A percentile compares a stretch with the other conserved stretches of the same genome.
These are phyloP conservation scores for Serendipita sp. DNA, from an alignment of 768 basidiomycete species.

Conservation along the genomic window DNA sequence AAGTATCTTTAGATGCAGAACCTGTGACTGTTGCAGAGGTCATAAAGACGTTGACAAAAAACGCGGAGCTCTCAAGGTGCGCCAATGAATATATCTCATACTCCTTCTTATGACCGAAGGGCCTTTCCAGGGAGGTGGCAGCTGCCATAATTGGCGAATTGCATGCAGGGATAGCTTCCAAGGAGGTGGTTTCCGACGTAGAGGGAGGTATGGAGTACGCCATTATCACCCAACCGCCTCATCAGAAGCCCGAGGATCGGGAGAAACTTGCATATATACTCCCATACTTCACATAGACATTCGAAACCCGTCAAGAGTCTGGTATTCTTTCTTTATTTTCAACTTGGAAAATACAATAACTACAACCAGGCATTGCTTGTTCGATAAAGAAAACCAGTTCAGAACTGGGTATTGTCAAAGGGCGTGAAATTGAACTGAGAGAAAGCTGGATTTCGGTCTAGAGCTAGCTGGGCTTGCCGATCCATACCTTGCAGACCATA, in stretches of 20 bases:
- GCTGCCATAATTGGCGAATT: slow-evolving; percentile 55
- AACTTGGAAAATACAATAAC: background rate
- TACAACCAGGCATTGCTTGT: background rate
- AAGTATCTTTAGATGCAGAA: slow-evolving; percentile 39
- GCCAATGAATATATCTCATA: too few species aligned
- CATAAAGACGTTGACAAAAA: slow-evolving; percentile 70
- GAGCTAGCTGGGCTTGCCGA: background rate
- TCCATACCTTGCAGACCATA: background rate
- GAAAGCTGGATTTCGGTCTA: background rate
- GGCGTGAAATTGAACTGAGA: background rate
- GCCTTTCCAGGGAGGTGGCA: slow-evolving; percentile 29
- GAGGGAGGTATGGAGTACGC: slow-evolving; percentile 72
- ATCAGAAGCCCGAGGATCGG: slow-evolving; percentile 40
- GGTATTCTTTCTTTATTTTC: too few species aligned
- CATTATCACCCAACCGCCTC: slow-evolving; percentile 53
- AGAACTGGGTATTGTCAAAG: background rate
- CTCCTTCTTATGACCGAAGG: background rate
- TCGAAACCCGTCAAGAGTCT: background rate
- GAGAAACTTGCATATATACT: slow-evolving; percentile 61
- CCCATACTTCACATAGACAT: slow-evolving; percentile 44
- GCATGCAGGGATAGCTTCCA: slow-evolving; percentile 38
- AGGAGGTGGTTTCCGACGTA: slow-evolving; percentile 48
- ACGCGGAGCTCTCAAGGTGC: slow-evolving; percentile 76
- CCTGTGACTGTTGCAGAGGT: slow-evolving; percentile 86
- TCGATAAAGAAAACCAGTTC: slow-evolving; percentile 1